These are phyloP conservation scores for Caloboletus inedulis DNA, from an alignment of 1,284 basidiomycete genomes.

Conservation along the genomic window DNA sequence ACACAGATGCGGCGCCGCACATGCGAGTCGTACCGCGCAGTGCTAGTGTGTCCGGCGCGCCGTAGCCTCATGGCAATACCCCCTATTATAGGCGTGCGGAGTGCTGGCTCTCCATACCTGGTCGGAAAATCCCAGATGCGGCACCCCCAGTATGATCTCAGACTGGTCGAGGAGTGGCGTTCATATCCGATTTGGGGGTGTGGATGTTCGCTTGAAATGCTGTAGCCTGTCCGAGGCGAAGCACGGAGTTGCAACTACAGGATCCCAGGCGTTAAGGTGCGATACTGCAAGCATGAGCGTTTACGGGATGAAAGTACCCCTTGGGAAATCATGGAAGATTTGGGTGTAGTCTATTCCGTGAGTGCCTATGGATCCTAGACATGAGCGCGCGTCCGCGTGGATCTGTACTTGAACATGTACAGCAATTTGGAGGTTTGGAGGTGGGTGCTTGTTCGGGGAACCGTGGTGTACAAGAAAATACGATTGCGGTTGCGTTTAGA, in stretches of 20 bases:
- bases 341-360: constrained; percentile 7
- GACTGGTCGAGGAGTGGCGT: constrained; percentile 1
- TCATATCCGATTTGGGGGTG: constrained; percentile 1
- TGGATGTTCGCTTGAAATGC: not conserved
- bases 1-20: not conserved
- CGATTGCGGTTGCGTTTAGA: constrained; percentile 9
- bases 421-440: not conserved
- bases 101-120: not conserved
- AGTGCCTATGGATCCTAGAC: not conserved
- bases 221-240: constrained; percentile 16
- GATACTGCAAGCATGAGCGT: not conserved
- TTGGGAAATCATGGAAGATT: not conserved
- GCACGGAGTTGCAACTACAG: not conserved
- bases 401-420: constrained; percentile 7
- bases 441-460: not conserved
- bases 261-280: not conserved
- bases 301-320: not conserved
- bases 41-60: constrained; percentile 13
- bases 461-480: not conserved
- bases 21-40: constrained; percentile 4
- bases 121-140: constrained; percentile 1
- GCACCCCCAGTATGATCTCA: constrained; percentile 3
- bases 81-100: constrained; percentile 8
- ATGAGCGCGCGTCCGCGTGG: not conserved
- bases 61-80: constrained; percentile 21